Base-by-base conservation (phyloP, 495 filamentous ascomycete species). In the Amniculicola lignicola region DNA sequence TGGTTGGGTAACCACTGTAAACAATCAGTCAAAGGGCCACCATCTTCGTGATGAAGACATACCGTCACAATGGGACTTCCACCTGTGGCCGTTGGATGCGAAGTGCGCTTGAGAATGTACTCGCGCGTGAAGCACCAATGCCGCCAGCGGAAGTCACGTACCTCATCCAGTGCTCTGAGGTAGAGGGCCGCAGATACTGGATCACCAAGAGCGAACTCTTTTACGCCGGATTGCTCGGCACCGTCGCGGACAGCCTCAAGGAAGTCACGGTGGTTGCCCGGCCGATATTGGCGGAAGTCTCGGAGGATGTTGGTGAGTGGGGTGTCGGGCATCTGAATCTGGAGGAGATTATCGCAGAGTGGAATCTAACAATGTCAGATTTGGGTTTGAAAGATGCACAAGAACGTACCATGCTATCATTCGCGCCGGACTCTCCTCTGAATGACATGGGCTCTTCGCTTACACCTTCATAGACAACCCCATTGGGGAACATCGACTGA, bases 61-160 rank as follows among this genome's bases (percentile, higher is more conserved):
- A 81, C 81, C 16, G 87, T 92, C 11, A 96, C 87, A 53, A 96
- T 95, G 1, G 90, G 90, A 65, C 87, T 92, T 1, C 90, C 90
- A 1, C 90, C 90, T 0, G 90, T 96, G 3, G 90, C 90, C 23
- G 87, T 92, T 0, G 90, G 89, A 63, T 96, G 88, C 0, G 73
- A 75, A 0, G 87, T 93, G 52, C 83, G 79, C 64, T 88, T 88
- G 49, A 96, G 79, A 54, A 96, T 95, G 60, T 96, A 96, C 76
- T 96, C 90, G 18, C 89, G 75, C n/a, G 89, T 89, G 62, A 96
- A 95, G 57, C 90, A 83, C 90, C 90, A 96, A 64, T 95, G 90
- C 2, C 90, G 77, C 90, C 90, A 96, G 54, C 90, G 75, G 73
- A 95, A 96, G 63, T 90, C 88, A 45, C 90, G 82, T 10, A 96